Evolutionary conservation across 306 rosid species (phyloP), one percentile per base, ranked within the genome.

Genomic region (Phaseolus lunatus): DNA sequence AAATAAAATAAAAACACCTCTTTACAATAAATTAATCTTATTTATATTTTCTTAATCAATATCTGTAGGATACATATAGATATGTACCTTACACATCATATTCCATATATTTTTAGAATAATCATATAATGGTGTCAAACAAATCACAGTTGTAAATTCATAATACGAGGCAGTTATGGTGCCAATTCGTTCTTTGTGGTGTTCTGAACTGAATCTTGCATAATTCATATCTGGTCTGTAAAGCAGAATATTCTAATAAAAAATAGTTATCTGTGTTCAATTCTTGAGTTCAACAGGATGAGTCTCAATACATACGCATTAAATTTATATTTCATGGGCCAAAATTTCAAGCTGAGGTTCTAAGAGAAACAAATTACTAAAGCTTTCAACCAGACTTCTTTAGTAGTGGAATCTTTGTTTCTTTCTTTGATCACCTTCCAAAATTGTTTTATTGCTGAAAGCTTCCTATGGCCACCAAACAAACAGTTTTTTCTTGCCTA

Each of bases 381-480:
- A 23, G 29, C 27, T 20, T 35, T 71, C 56, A 33, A 67, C 45
- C 52, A 45, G 7, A 66, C 35, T 45, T 3, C 11, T 56, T 43
- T 7, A 73, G 23, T 24, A 57, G 37, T 12, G 59, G 18, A 23
- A 54, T 6, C 27, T 59, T 12, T 31, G 31, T n/a, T 81, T 67
- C 72, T 59, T 59, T 26, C 39, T 27, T 62, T 37, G 68, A 16
- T 31, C 29, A 47, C 45, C 62, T 7, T 56, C 41, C 47, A 49
- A 26, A 48, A 68, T 20, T 1, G 5, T 31, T 27, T 14, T 48
- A 37, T 13, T 68, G 73, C 49, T 45, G 6, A 52, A 75, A 81
- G 61, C 27, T 59, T 49, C 49, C 57, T 10, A 49, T 23, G 66
- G 35, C 26, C 54, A 29, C 54, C 47, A 81, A 59, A 58, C 67